Conservation (phyloP, 1,284 basidiomycete species). For the Ganoderma leucocontextum region DNA sequence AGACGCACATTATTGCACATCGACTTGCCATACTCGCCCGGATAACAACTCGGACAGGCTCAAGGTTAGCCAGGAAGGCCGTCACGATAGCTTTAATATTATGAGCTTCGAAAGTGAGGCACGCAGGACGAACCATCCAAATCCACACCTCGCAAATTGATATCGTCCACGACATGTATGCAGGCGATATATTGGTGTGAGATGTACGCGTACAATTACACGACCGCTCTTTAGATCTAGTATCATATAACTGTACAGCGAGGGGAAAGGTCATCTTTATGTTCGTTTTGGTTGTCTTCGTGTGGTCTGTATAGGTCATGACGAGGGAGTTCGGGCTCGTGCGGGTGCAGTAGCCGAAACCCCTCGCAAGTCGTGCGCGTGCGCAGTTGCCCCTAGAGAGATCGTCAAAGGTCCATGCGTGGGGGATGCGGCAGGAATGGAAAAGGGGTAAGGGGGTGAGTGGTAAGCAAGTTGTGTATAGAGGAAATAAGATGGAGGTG, state of each 20-base stretch:
- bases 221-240: constrained; percentile 40
- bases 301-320: constrained; percentile 7
- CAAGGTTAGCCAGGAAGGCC: neutral
- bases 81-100: neutral
- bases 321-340: constrained; percentile 1
- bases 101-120: neutral
- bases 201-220: constrained; percentile 45
- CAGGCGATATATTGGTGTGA: constrained; percentile 33
- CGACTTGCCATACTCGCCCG: neutral
- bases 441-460: constrained; percentile 8
- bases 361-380: neutral
- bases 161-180: constrained; percentile 6
- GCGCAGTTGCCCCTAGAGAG: neutral
- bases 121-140: neutral
- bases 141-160: neutral
- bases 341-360: neutral
- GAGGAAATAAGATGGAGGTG: neutral
- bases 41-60: neutral
- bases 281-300: constrained; percentile 18
- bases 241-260: constrained; percentile 36
- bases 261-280: constrained; percentile 7
- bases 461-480: constrained; percentile 4
- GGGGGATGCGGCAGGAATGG: neutral
- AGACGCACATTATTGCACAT: neutral
- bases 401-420: neutral